Base-by-base conservation (phyloP, 208 protist species). In the Leptomonas pyrrhocoris region DNA sequence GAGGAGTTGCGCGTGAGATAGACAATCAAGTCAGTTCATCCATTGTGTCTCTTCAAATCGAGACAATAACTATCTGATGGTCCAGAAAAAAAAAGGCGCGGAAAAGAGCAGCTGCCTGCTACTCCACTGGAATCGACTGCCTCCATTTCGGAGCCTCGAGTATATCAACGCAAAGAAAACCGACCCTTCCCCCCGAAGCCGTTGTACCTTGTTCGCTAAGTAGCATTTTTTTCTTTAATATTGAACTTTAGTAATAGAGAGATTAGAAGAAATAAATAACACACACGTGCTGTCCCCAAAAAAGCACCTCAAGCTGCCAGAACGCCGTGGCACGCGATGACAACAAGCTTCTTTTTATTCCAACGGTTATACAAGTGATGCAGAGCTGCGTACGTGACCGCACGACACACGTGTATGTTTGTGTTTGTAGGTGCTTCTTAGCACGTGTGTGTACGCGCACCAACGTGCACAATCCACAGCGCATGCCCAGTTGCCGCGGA, bases 191-290 rank as follows among this genome's bases (percentile, higher is more conserved):
- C n/a, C n/a, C n/a, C n/a, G n/a, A n/a, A n/a, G n/a, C n/a, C n/a
- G n/a, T n/a, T n/a, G n/a, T n/a, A n/a, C n/a, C n/a, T 13, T 54
- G 15, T 54, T 54, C 49, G 7, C 27, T 7, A 15, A 6, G 4
- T 57, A 34, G n/a, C 31, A 38, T 57, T 31, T 3, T n/a, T 16
- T 15, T 38, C 27, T 7, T 57, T 40, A 31, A 40, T 40, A 28
- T 59, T 45, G 54, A 45, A 45, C 34, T 59, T 45, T 28, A 59
- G 40, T 59, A 59, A 59, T 45, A 45, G 28, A 57, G 34, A 31
- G 18, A 38, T 40, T 57, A 57, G 34, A 45, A 38, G 13, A 56
- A 38, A n/a, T n/a, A n/a, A 38, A 56, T 23, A n/a, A 38, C 31
- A 56, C 0, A 38, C 51, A 27, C 1, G 28, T n/a, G 7, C 7